These are phyloP conservation scores for Fusarium setosum DNA, from an alignment of 2,329 filamentous ascomycete species.

Conservation along the genomic window DNA sequence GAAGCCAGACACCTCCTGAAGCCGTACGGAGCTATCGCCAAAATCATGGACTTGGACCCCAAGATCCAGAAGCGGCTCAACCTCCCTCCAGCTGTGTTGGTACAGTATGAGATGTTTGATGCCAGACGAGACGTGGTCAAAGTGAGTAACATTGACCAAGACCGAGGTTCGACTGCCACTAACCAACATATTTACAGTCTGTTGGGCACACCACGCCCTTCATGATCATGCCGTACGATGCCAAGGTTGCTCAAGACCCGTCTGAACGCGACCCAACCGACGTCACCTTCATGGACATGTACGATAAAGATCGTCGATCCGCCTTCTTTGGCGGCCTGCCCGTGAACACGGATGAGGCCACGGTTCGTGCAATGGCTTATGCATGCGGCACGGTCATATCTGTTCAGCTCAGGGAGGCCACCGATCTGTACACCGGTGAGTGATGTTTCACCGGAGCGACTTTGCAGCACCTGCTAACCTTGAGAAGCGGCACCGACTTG, in stretches of 20 bases:
- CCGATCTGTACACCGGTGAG: slow-evolving; percentile 20
- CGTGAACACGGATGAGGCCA: slow-evolving; percentile 46
- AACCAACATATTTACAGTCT: background rate
- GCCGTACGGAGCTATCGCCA: slow-evolving; percentile 57
- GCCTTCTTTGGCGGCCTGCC: slow-evolving; percentile 62
- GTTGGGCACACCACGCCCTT: background rate
- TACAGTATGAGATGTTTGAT: slow-evolving; percentile 64
- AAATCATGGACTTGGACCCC: slow-evolving; percentile 50
- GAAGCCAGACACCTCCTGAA: slow-evolving; percentile 59
- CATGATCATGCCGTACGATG: slow-evolving; percentile 18
- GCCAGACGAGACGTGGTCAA: slow-evolving; percentile 59
- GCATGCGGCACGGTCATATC: slow-evolving; percentile 51
- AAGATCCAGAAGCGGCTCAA: slow-evolving; percentile 48
- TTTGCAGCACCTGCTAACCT: slow-evolving; percentile 18
- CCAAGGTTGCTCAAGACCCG: slow-evolving; percentile 15
- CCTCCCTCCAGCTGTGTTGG: slow-evolving; percentile 54
- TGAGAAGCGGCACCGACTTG: slow-evolving; percentile 32
- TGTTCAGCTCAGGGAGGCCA: slow-evolving; percentile 12
- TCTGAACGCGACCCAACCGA: slow-evolving; percentile 13
- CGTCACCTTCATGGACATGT: slow-evolving; percentile 41
- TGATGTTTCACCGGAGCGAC: background rate
- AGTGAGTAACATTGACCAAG: slow-evolving; percentile 50
- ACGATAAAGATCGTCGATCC: slow-evolving; percentile 58
- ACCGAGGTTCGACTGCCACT: background rate
- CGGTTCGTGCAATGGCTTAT: slow-evolving; percentile 52